Evolutionary conservation across 768 basidiomycete species (phyloP), one percentile per base, ranked within the genome.

Genomic region (Daedaleopsis sinensis): DNA sequence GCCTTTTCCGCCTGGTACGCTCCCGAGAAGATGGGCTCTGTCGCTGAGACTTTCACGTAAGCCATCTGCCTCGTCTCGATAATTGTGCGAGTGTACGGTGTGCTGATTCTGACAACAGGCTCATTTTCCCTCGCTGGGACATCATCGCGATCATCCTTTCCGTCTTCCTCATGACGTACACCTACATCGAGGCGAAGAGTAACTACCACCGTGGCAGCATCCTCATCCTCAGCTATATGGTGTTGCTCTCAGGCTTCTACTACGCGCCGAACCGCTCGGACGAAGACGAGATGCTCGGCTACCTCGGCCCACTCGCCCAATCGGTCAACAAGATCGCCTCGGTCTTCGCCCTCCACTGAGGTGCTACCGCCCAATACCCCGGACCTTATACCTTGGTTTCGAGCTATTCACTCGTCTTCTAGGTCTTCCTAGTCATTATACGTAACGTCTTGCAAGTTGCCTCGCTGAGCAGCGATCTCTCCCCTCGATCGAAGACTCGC

Each of bases 91-190:
- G 36, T 62, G 52, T 37, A 50, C 16, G 23, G 27, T 32, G 27
- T 32, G 27, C 27, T 32, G 7, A 32, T 32, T 7, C 3, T 32
- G 7, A 3, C 27, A 32, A 2, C 70, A 98, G 95, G 21, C 84
- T 99, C 57, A 94, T 98, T 61, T 97, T 99, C 84, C 97, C 97
- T 0, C 87, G 95, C 66, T 99, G 96, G 96, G 97, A 99, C 71
- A 94, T 95, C 52, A 87, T 98, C 67, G 90, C 88, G 27, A 89
- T 98, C 70, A 91, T 98, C 66, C 83, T 99, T 48, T 93, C 95
- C 0, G 95, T 99, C 78, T 99, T 98, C 82, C 76, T 98, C 64
- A 86, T 99, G 82, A 98, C 97, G 0, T 99, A 99, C 74, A 96
- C 95, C 5, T 98, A 97, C 73, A 97, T 98, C 68, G 97, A 99